Evolutionary conservation across 179 eudicot species (phyloP), one percentile per base, ranked within the genome.

Genomic region (Spinacia oleracea): DNA sequence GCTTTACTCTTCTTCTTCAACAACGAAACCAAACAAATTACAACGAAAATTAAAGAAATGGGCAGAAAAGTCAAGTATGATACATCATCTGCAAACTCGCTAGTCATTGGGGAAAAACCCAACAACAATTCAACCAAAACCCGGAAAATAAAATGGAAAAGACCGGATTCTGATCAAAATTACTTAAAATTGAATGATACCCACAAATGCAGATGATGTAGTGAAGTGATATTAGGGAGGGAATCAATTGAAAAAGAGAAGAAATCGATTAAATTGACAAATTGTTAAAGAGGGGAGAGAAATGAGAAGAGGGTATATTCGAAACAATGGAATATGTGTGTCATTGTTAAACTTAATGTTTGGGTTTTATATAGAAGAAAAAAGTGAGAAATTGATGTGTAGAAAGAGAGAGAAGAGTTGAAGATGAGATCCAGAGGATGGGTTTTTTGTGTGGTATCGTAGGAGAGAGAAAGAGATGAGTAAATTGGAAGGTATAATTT

Each of bases 11-110:
- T 72, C 65, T 81, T 74, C 53, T 83, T 83, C 51, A 73, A 80
- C 18, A 80, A 75, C 4, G 80, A 83, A 73, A 83, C 46, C 31
- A 80, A 48, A 74, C 81, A 83, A 77, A 80, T 77, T 74, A 80
- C 81, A 78, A 77, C 51, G 66, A 79, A 62, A 80, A 83, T 72
- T 40, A 80, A 34, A 9, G 77, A 76, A 79, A 83, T 67, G 38
- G 80, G 77, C 16, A 79, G 80, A 35, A 79, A 35, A 83, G 81
- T 72, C 48, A 72, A 38, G 80, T 66, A 77, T 21, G 82, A 79
- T 50, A 75, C 80, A 53, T 60, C 82, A 80, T 80, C 82, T 10
- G 55, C 76, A 68, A 68, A 79, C 25, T 83, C 85, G 40, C 45
- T 74, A 65, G 80, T 56, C 76, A 82, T 73, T 25, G 55, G 73